These are phyloP conservation scores for Myxozyma nipponensis DNA, from an alignment of 805 yeast species.

Conservation along the genomic window DNA sequence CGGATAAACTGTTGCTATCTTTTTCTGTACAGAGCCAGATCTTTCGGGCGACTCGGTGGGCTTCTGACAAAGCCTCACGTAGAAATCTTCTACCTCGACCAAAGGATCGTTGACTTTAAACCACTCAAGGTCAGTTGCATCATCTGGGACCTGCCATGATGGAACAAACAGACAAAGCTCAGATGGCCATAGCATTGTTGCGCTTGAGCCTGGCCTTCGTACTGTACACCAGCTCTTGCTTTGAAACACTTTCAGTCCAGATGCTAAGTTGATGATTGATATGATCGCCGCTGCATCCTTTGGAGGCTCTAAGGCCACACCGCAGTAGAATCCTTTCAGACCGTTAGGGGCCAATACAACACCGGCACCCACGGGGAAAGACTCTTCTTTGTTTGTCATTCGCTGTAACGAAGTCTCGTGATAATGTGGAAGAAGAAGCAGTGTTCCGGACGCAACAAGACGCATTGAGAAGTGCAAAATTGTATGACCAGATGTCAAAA, in stretches of 20 bases:
- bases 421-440: constrained; percentile 18
- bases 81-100: constrained; percentile 22
- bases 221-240: constrained; percentile 21
- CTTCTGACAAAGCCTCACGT: constrained; percentile 5
- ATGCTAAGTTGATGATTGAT: constrained; percentile 9
- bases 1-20: constrained; percentile 33
- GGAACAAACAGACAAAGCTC: constrained; percentile 30
- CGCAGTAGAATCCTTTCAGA: constrained; percentile 9
- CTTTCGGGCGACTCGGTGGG: neutral
- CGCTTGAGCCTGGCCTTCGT: constrained; percentile 12
- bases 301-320: constrained; percentile 12
- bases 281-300: constrained; percentile 19
- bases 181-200: constrained; percentile 30
- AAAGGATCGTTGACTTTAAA: constrained; percentile 27
- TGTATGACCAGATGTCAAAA: constrained; percentile 13
- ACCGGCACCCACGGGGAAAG: constrained; percentile 6
- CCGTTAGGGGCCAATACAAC: constrained; percentile 25
- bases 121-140: constrained; percentile 25
- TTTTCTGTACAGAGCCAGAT: neutral
- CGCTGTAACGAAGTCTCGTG: constrained; percentile 8
- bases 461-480: constrained; percentile 14
- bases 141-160: constrained; percentile 2
- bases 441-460: constrained; percentile 21
- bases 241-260: constrained; percentile 18
- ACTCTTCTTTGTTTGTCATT: constrained; percentile 4